Conservation (phyloP, 345 rosid genomes). For the Eucalyptus curtisii region DNA sequence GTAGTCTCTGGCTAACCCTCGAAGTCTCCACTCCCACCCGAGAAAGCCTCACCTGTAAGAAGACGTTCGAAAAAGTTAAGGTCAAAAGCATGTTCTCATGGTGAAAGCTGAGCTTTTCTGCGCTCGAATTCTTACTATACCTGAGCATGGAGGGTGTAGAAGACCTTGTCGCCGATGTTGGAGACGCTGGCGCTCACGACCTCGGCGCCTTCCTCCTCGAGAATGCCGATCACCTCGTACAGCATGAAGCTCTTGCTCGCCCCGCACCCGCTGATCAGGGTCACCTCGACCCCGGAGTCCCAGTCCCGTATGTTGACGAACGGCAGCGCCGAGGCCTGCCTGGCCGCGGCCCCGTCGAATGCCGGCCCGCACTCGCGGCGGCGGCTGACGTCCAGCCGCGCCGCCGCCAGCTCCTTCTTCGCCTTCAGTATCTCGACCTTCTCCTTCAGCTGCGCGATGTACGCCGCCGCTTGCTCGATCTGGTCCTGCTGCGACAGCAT, state of each 20-base stretch:
- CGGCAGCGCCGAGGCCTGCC: neutral
- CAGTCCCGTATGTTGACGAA: neutral
- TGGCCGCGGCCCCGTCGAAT: neutral
- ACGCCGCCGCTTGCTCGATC: conserved; percentile 29
- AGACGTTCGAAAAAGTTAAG: neutral
- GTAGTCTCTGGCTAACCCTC: conserved; percentile 1
- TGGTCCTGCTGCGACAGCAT: conserved; percentile 30
- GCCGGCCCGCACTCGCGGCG: neutral
- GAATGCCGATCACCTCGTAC: conserved; percentile 1
- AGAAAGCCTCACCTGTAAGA: conserved; percentile 1
- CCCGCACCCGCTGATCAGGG: neutral
- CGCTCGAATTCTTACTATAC: neutral
- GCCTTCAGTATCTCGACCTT: conserved; percentile 23
- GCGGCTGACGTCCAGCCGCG: neutral
- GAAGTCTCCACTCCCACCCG: conserved; percentile 9
- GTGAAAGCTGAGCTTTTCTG: neutral
- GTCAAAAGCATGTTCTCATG: neutral
- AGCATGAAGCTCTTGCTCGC: conserved; percentile 1
- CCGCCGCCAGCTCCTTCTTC: conserved; percentile 12
- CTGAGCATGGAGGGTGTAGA: conserved; percentile 6
- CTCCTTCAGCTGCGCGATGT: conserved; percentile 28
- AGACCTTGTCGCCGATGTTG: neutral
- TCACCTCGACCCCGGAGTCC: conserved; percentile 4
- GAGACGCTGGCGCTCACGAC: conserved; percentile 1
- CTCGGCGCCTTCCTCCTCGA: conserved; percentile 18